Percentiles rank a stretch among this genome's conserved stretches.
These are phyloP conservation scores for Poa annua DNA, from an alignment of 176 grass and related monocot genomes.

Conservation along the genomic window DNA sequence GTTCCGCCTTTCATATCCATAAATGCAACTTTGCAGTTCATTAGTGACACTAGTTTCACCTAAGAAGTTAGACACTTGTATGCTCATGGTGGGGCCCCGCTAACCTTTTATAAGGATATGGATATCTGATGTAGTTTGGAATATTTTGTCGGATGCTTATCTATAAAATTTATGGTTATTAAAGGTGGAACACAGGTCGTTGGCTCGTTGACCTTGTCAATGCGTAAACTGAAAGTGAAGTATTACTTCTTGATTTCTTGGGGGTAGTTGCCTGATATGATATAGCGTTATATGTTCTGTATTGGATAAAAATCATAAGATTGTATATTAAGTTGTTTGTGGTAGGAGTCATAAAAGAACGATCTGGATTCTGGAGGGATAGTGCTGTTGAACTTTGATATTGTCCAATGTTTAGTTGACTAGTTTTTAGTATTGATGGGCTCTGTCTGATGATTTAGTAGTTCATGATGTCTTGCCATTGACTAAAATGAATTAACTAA, in stretches of 20 bases:
- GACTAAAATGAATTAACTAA: neutral
- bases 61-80: neutral
- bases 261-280: constrained; percentile 6
- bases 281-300: neutral
- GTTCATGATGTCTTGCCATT: neutral
- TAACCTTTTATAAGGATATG: neutral
- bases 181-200: neutral
- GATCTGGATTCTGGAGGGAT: neutral
- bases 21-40: neutral
- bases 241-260: constrained; percentile 10
- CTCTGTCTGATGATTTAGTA: constrained; percentile 29
- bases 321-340: constrained; percentile 15
- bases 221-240: neutral
- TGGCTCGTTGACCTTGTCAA: neutral
- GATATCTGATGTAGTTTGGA: neutral
- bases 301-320: neutral
- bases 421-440: neutral
- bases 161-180: neutral
- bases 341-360: constrained; percentile 22
- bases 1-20: neutral
- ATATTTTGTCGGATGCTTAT: constrained; percentile 13
- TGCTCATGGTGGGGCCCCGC: neutral
- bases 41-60: too few species aligned
- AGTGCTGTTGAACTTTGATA: constrained; percentile 28
- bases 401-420: constrained; percentile 30